Evolutionary conservation across 1,284 basidiomycete genomes (phyloP).

Genomic region (Heterobasidion irregulare): DNA sequence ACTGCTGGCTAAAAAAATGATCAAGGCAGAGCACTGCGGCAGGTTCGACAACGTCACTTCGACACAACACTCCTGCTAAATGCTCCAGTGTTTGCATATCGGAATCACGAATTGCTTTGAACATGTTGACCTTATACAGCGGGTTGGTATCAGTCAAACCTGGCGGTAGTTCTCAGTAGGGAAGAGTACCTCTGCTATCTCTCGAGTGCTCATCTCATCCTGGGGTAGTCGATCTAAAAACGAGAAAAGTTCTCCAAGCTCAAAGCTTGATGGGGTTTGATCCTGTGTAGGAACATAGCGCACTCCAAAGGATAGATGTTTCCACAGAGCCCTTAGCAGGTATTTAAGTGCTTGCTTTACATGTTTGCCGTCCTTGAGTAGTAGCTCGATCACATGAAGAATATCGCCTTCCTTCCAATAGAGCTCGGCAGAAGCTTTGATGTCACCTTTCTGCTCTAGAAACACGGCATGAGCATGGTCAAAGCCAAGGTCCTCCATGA

Average conservation of each 20-base stretch:
- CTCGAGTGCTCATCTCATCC: not conserved
- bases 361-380: conserved; percentile 26
- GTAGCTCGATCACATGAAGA: conserved; percentile 37
- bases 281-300: not conserved
- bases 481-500: conserved; percentile 47
- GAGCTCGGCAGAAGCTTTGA: conserved; percentile 46
- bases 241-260: not conserved
- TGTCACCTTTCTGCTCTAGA: conserved; percentile 35
- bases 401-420: conserved; percentile 41
- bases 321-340: not conserved
- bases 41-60: not conserved
- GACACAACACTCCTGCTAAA: not conserved
- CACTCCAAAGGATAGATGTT: not conserved
- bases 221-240: not conserved
- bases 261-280: not conserved
- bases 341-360: not conserved
- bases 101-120: not conserved
- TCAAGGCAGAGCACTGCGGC: not conserved
- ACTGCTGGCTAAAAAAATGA: not conserved
- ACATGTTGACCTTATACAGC: not conserved
- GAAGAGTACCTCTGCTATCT: not conserved
- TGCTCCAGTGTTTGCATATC: not conserved
- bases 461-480: conserved; percentile 40
- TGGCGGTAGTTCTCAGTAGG: not conserved
- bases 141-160: not conserved